Evolutionary conservation across 306 rosid species (phyloP), one percentile per base, ranked within the genome.

Genomic region (Ammopiptanthus mongolicus): DNA sequence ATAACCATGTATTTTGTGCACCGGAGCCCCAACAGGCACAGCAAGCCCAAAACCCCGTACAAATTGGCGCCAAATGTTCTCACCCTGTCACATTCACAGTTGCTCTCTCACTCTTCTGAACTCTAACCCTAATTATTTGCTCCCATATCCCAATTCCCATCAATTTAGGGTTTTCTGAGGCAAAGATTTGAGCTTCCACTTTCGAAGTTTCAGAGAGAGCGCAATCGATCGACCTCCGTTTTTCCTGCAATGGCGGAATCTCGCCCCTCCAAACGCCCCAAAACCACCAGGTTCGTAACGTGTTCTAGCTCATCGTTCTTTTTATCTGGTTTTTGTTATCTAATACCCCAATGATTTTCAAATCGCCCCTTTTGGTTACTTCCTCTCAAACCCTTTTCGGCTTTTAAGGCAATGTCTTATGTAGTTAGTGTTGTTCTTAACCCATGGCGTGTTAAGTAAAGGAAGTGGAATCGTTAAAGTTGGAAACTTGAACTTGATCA

Each of bases 251-350:
- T 95, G 98, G 88, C 71, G 28, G 87, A 84, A 60, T 85, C 74
- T 58, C 93, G 83, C 15, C 80, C 91, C 18, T 73, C 88, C 4
- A 95, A 95, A 87, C 98, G 96, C 71, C 85, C 78, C 63, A 95
- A 83, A 79, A 82, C 86, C 47, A 23, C 73, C 21, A 88, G 97
- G 98, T 93, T 44, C 3, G 87, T 77, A 1, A 5, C 48, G 19
- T 67, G 17, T 66, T 25, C 21, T 52, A 8, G 14, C 47, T 13
- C 39, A 6, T 53, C 15, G 14, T 1, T 28, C 50, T 55, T 60
- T 8, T 55, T 68, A 9, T 17, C 3, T 8, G 4, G n/a, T 18
- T 6, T 8, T 3, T 3, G 0, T 0, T 0, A 2, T 52, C 3
- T 25, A 18, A 8, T 25, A 23, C 19, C 7, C n/a, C 37, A 9